Evolutionary conservation across 164 flowering plant species (phyloP).

Genomic region (Macadamia integrifolia): DNA sequence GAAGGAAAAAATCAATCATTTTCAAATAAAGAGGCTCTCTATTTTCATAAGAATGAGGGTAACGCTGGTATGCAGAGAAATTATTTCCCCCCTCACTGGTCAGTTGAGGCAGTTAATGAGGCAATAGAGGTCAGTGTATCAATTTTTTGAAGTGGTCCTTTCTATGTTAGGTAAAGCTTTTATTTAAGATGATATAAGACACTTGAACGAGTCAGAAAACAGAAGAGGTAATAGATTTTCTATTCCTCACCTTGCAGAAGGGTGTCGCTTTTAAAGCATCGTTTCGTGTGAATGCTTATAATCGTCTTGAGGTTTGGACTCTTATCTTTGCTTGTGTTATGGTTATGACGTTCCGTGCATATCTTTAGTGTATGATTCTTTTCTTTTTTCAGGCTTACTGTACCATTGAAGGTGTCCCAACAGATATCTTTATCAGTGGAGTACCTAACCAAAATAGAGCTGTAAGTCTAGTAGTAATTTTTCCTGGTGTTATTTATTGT

Average conservation of each 20-base stretch:
- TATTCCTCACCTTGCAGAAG: conserved; percentile 42
- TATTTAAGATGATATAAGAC: neutral
- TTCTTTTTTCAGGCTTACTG: conserved; percentile 73
- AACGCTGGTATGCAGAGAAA: conserved; percentile 23
- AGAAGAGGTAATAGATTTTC: neutral
- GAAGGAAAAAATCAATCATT: conserved; percentile 14
- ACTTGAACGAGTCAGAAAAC: neutral
- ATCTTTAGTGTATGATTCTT: neutral
- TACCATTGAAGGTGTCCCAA: conserved; percentile 74
- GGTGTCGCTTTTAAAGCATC: conserved; percentile 62
- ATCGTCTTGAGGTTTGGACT: conserved; percentile 64
- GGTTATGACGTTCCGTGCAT: too few species aligned
- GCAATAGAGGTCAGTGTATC: conserved; percentile 62
- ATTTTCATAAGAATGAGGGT: conserved; percentile 17
- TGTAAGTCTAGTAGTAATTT: conserved; percentile 42
- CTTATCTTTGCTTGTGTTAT: neutral
- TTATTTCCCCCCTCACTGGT: conserved; percentile 57
- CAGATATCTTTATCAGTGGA: conserved; percentile 78
- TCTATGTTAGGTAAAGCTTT: neutral
- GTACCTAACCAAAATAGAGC: conserved; percentile 82
- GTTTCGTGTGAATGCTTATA: conserved; percentile 84
- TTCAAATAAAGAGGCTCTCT: conserved; percentile 7
- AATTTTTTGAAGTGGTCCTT: neutral
- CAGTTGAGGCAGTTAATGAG: conserved; percentile 44
- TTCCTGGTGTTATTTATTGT: neutral